A percentile compares a stretch with the other conserved stretches of the same genome.
Evolutionary conservation across 768 basidiomycete genomes (phyloP).

Genomic region (Tylopilus rubrobrunneus): DNA sequence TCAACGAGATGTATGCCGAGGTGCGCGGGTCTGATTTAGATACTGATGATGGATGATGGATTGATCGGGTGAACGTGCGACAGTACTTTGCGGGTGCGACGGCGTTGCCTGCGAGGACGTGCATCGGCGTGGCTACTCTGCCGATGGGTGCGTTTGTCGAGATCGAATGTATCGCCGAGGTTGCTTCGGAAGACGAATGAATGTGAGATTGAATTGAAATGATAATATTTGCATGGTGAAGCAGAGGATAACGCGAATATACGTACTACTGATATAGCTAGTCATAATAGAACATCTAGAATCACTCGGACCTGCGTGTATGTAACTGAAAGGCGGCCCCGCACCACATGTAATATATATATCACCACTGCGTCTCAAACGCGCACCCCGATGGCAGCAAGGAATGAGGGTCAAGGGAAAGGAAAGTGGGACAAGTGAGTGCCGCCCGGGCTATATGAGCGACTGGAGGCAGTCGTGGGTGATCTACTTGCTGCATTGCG

Average conservation of each 20-base stretch:
- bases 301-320: background rate
- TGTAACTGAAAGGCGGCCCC: background rate
- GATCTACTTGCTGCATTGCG: slow-evolving; percentile 16
- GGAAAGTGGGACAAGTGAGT: background rate
- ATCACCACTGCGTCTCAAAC: slow-evolving; percentile 5
- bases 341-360: background rate
- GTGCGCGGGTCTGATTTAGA: slow-evolving; percentile 13
- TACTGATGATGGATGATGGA: too few species aligned
- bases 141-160: slow-evolving; percentile 55
- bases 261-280: background rate
- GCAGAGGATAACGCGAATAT: background rate
- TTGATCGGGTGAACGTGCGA: background rate
- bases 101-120: slow-evolving; percentile 53
- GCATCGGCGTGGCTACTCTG: slow-evolving; percentile 51
- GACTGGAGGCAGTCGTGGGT: slow-evolving; percentile 3
- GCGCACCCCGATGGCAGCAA: background rate
- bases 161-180: slow-evolving; percentile 57
- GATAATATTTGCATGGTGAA: background rate
- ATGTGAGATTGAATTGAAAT: background rate
- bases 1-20: slow-evolving; percentile 38
- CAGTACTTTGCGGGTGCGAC: slow-evolving; percentile 45
- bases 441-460: background rate
- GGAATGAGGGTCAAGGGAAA: slow-evolving; percentile 7
- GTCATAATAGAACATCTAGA: background rate
- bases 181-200: background rate